Conservation (phyloP, 2,329 filamentous ascomycete genomes). For the Colletotrichum sublineola region DNA sequence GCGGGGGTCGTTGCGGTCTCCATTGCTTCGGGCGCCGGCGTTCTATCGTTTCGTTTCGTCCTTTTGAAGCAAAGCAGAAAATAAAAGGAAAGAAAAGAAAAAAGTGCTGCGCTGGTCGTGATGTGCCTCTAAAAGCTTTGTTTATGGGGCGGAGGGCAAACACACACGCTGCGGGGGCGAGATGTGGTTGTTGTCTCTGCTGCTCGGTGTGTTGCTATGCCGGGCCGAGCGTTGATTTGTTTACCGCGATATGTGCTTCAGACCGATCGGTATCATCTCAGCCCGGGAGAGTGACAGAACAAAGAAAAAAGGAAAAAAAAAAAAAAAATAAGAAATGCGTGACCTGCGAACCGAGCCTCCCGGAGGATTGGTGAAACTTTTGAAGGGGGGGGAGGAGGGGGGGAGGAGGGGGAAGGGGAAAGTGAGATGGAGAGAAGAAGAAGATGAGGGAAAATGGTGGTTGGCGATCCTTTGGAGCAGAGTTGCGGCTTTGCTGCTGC, state of each 20-base stretch:
- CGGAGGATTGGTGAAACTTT: conserved; percentile 11
- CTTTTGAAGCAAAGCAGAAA: background rate
- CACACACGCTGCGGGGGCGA: conserved; percentile 13
- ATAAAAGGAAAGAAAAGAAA: background rate
- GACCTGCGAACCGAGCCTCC: conserved; percentile 7
- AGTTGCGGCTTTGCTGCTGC: conserved; percentile 45
- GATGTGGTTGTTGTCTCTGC: background rate
- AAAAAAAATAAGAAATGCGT: background rate
- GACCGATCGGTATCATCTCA: conserved; percentile 2
- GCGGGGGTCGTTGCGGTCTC: conserved; percentile 50
- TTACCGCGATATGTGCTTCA: background rate
- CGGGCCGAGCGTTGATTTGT: conserved; percentile 1
- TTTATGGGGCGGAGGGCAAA: conserved; percentile 1
- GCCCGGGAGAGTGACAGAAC: background rate
- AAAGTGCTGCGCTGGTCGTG: background rate
- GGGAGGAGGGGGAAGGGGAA: background rate
- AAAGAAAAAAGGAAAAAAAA: background rate
- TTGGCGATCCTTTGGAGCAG: conserved; percentile 23
- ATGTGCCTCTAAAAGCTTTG: conserved; percentile 1
- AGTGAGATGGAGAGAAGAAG: background rate
- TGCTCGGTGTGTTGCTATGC: conserved; percentile 14
- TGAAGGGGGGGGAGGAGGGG: background rate
- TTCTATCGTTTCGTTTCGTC: background rate
- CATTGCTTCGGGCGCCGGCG: conserved; percentile 45
- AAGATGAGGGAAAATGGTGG: background rate